Evolutionary conservation across 2,329 filamentous ascomycete species (phyloP), one percentile per base, ranked within the genome.

Genomic region (Sphaerulina musiva): DNA sequence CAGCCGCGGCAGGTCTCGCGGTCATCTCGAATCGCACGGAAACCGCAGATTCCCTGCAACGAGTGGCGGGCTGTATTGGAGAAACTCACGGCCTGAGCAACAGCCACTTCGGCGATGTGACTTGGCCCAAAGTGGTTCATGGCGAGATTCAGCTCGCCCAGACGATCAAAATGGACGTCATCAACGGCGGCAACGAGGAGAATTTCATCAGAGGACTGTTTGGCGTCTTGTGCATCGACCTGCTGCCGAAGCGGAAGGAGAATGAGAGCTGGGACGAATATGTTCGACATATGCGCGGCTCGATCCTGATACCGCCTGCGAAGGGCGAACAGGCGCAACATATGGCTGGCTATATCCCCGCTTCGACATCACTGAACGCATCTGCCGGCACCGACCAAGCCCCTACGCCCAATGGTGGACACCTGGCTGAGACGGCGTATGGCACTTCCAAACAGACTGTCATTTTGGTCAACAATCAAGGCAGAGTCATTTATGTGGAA

Each of bases 361-460:
- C 49, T 12, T 48, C 42, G 3, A 52, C 48, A 10, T 48, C 48
- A 14, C 4, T 46, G 17, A 51, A 51, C 8, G 42, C 53, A 29
- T 43, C 43, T 1, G 50, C 54, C 12, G 51, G 48, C 23, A 54
- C 48, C n/a, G 26, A 32, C 10, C 43, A 45, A 26, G n/a, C 10
- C 17, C 26, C 39, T n/a, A 31, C 48, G 17, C 11, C 23, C 2
- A 14, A 42, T 9, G 41, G 29, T n/a, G 48, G 41, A 14, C 43
- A 9, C 7, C 40, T 51, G 4, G 48, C 56, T 8, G 43, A 61
- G 5, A 79, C 78, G 0, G 69, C 77, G 6, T 86, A 86, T 64
- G 83, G 82, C 0, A 86, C 83, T 2, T 80, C 83, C 64, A 82
- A 82, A 67, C 82, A 85, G 65, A 82, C 80, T 1, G 70, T 85